Evolutionary conservation across 805 yeast species (phyloP).

Genomic region (Jamesozyma lodderae): DNA sequence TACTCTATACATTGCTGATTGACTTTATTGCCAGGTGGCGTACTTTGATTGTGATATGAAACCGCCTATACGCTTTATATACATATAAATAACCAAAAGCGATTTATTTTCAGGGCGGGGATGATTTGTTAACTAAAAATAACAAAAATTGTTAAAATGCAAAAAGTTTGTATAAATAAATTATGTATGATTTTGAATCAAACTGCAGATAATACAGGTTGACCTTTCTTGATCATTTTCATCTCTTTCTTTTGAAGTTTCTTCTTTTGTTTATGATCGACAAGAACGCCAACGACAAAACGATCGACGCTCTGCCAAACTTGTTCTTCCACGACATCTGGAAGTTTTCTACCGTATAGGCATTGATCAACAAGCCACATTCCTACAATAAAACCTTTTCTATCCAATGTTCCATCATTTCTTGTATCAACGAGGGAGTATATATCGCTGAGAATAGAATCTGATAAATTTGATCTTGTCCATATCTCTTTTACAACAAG

Average conservation of each 20-base stretch:
- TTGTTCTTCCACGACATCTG: slow-evolving; percentile 51
- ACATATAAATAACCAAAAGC: no score
- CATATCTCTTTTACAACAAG: slow-evolving; percentile 68
- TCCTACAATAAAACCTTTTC: slow-evolving; percentile 85
- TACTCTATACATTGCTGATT: slow-evolving; percentile 5
- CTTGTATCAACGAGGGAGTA: slow-evolving; percentile 66
- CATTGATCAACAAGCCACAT: slow-evolving; percentile 98
- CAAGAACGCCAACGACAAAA: slow-evolving; percentile 10
- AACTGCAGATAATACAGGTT: not conserved
- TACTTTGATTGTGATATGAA: no score
- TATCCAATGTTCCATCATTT: slow-evolving; percentile 64
- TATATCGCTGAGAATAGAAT: slow-evolving; percentile 47
- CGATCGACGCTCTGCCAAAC: slow-evolving; percentile 74
- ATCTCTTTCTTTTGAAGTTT: slow-evolving; percentile 2
- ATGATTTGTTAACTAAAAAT: no score
- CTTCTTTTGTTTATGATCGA: slow-evolving; percentile 1
- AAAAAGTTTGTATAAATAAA: no score
- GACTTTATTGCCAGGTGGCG: no score
- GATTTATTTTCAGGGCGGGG: no score
- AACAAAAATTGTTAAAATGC: no score
- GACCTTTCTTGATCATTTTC: slow-evolving; percentile 4
- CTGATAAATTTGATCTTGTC: slow-evolving; percentile 66
- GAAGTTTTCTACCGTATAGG: slow-evolving; percentile 84
- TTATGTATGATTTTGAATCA: not conserved
- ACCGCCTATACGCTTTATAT: no score